Evolutionary conservation across 2,329 filamentous ascomycete species (phyloP).

Genomic region (Trichoderma lentiforme): DNA sequence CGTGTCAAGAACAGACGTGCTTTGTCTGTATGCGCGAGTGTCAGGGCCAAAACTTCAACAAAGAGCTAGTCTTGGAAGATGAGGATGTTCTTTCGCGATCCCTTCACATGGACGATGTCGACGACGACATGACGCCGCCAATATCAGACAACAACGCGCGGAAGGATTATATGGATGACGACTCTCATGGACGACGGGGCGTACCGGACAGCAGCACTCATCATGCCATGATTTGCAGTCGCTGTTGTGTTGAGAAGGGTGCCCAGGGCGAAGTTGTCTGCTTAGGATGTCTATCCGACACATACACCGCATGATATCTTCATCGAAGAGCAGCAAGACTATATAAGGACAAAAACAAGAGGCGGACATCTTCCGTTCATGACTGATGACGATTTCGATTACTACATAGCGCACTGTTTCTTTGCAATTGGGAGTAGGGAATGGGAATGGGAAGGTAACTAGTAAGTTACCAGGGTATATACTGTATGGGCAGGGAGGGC

Average conservation of each 20-base stretch:
- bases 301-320: conserved; percentile 36
- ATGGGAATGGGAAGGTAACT: neutral
- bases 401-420: neutral
- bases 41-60: conserved; percentile 42
- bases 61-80: conserved; percentile 27
- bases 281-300: conserved; percentile 55
- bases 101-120: conserved; percentile 50
- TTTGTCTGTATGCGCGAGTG: conserved; percentile 68
- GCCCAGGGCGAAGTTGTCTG: conserved; percentile 64
- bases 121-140: conserved; percentile 26
- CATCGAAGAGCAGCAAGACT: neutral
- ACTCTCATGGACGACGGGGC: conserved; percentile 17
- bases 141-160: neutral
- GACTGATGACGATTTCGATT: neutral
- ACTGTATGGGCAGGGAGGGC: neutral
- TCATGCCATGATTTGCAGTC: conserved; percentile 58
- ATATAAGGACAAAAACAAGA: neutral
- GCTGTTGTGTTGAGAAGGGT: conserved; percentile 65
- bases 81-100: conserved; percentile 41
- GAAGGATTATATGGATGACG: conserved; percentile 19
- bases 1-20: conserved; percentile 61
- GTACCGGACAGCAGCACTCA: conserved; percentile 38
- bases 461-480: neutral
- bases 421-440: neutral
- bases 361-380: neutral